Evolutionary conservation across 2,329 filamentous ascomycete species (phyloP), one percentile per base, ranked within the genome.

Genomic region (Colletotrichum trifolii): DNA sequence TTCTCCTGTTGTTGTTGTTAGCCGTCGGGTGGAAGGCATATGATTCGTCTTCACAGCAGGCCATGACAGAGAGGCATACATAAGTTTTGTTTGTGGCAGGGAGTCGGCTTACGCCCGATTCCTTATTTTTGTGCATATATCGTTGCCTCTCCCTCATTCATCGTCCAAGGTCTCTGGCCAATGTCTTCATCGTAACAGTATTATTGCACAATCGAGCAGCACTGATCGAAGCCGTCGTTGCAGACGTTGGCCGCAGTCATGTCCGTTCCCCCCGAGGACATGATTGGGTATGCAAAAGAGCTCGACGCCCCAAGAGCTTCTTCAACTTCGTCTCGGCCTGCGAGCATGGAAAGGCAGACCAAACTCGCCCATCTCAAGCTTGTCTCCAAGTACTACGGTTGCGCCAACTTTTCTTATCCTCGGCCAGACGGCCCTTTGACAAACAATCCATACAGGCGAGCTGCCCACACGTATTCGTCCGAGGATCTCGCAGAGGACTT

Each of bases 361-460:
- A 76, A 75, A 65, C 71, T 78, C 56, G 76, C 75, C 36, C 74
- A 78, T 68, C 73, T 79, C 64, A 76, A 76, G 59, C 75, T 80
- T 53, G 77, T 79, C 35, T 75, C 77, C 15, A 79, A 79, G 65
- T 77, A 78, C 57, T 75, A 76, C 58, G 75, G 77, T 42, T 74
- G 79, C 56, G 74, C 76, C 67, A 81, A 80, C 71, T 80, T 78
- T 66, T 80, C 78, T 8, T 79, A 79, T 61, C 78, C 78, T 53
- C 73, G 73, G 46, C 72, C 70, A 36, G 72, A 72, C 49, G 67
- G 59, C 60, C 70, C 53, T 58, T 68, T 50, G 25, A 59, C 47
- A 15, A 58, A 49, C 33, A 68, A 67, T 34, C 50, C 57, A 6
- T 68, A 66, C 42, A 56, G 67, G 55, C 61, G 67, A 38, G 61